Base-by-base conservation (phyloP, 768 basidiomycete species). In the Suillus paluster region DNA sequence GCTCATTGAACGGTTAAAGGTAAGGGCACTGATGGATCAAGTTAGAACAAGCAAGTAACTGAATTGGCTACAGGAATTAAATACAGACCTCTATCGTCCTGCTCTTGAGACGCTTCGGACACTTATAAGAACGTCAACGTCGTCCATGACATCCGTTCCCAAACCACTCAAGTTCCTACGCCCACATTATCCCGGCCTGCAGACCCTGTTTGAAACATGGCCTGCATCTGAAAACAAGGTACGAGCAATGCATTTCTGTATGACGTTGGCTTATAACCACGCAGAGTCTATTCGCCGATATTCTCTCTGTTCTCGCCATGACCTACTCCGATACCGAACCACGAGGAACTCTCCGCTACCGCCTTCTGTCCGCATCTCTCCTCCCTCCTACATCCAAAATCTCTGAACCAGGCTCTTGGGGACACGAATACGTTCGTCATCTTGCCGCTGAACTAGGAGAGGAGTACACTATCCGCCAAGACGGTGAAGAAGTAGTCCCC, bases 291-390 rank as follows among this genome's bases (percentile, higher is more conserved):
- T 96, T 99, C 72, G 95, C 95, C 27, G 96, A 98, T 69, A 98
- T 99, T 63, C 84, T 99, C 30, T 98, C 97, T 42, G 97, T 98
- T 7, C 88, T 99, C 49, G 97, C 97, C 8, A 99, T 99, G 97
- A 99, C 97, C 8, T 99, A 99, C 74, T 98, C 96, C 10, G 97
- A 99, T 78, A 96, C 94, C 19, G 89, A 97, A 78, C 94, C 95
- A 44, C 90, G 97, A 54, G 97, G 97, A 60, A 99, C 97, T 3
- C 88, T 99, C 33, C 87, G 88, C 64, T 99, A 97, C 79, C 91
- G 96, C 52, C 85, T 99, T 23, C 82, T 95, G 39, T 90, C 93
- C 8, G 86, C 88, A 10, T 85, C 89, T 19, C 80, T 90, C 54
- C 84, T 86, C 49, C 86, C 88, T 38, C 70, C 83, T 19, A 81